Evolutionary conservation across 345 rosid genomes (phyloP), one percentile per base, ranked within the genome.

Genomic region (Erucastrum elatum): DNA sequence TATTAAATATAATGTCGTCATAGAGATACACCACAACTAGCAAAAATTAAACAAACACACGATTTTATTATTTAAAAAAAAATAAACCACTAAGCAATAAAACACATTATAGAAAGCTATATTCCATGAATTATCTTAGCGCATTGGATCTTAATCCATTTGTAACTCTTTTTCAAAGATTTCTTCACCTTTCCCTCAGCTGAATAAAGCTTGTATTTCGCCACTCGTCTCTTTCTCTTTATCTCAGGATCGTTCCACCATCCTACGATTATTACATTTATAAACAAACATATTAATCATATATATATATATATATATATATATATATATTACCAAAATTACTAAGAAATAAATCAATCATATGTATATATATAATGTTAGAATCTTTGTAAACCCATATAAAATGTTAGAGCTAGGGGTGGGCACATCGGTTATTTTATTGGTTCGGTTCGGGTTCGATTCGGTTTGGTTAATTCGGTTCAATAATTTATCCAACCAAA

Each of bases 111-210:
- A 37, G 58, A 77, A 16, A 68, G 9, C 72, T 82, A 85, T 12
- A 64, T 49, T 8, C 73, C 75, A 82, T 75, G 84, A 5, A 72
- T 73, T 51, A 89, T 46, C 31, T 77, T 78, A 0, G 78, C 82
- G 72, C 87, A 89, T 25, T 85, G 88, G 33, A 3, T 7, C 66
- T 88, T 91, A 62, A 89, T 9, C 90, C 92, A 89, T 13, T 82
- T 72, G 68, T 64, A 74, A 21, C 96, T 87, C 53, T 71, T 84
- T 82, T 77, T 87, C 2, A 89, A 9, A 7, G 90, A 82, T 51
- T 58, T 27, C 63, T 86, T 89, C 39, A 87, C 73, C 73, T 66
- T 86, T 30, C 89, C 92, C 71, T 91, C 89, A 0, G 77, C 82
- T 0, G 84, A 41, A 65, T 89, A 88, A 13, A 87, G 46, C 44